Percentiles rank a stretch among this genome's conserved stretches.
Evolutionary conservation across 495 filamentous ascomycete genomes (phyloP).

Genomic region (Lepidopterella palustris): DNA sequence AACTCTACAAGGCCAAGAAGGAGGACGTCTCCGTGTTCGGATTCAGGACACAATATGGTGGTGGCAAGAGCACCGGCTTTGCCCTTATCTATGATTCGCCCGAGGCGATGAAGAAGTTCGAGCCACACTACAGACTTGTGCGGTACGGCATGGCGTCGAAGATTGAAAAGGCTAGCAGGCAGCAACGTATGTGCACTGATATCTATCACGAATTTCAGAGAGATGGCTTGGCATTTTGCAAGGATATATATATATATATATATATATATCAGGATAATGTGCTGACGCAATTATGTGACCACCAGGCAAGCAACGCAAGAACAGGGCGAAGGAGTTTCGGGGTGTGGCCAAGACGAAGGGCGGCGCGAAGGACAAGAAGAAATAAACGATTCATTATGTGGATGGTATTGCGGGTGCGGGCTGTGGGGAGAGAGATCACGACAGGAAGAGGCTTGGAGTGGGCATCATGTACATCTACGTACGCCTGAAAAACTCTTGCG

Average conservation of each 20-base stretch:
- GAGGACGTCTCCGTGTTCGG: constrained; percentile 96
- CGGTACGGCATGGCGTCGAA: constrained; percentile 83
- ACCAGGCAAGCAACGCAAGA: constrained; percentile 99
- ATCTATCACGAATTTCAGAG: no score
- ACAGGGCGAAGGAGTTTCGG: constrained; percentile 95
- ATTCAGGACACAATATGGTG: constrained; percentile 97
- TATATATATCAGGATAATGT: no score
- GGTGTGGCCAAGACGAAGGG: constrained; percentile 90
- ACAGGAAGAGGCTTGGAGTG: constrained; percentile 15
- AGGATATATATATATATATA: no score
- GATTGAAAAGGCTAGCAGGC: constrained; percentile 92
- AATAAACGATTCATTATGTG: constrained; percentile 33
- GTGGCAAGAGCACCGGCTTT: constrained; percentile 98
- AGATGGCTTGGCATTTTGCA: no score
- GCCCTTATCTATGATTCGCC: constrained; percentile 95
- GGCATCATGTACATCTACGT: constrained; percentile 28
- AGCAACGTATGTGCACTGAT: constrained; percentile 94
- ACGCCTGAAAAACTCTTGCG: constrained; percentile 28
- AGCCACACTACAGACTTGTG: constrained; percentile 95
- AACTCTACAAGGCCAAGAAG: constrained; percentile 96
- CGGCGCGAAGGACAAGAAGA: constrained; percentile 59
- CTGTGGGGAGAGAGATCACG: constrained; percentile 1
- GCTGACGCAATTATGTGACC: no score
- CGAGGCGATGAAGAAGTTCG: constrained; percentile 99
- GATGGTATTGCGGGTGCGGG: not conserved